A percentile compares a stretch with the other conserved stretches of the same genome.
These are phyloP conservation scores for Aspergillus bertholletiae DNA, from an alignment of 495 filamentous ascomycete species.

Conservation along the genomic window DNA sequence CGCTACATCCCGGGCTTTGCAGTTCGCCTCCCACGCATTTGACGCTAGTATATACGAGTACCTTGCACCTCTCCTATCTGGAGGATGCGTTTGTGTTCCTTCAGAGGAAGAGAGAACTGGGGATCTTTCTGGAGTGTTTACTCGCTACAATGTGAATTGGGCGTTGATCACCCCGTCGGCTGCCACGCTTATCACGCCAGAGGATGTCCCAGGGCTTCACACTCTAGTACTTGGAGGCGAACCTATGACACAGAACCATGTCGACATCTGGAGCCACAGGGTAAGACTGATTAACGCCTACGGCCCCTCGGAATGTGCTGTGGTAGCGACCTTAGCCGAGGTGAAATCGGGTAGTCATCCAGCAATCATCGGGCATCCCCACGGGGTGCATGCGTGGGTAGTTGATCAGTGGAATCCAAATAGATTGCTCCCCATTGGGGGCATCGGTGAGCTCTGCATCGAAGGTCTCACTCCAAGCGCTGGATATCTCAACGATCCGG, in stretches of 20 bases:
- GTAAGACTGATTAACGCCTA: conserved; percentile 2
- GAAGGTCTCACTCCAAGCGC: background rate
- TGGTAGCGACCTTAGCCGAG: no score
- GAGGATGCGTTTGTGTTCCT: conserved; percentile 56
- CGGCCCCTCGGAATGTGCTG: background rate
- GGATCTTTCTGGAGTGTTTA: conserved; percentile 27
- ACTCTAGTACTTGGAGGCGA: conserved; percentile 26
- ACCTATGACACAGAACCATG: conserved; percentile 6
- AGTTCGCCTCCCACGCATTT: conserved; percentile 58
- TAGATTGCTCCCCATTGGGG: background rate
- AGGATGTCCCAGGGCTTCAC: conserved; percentile 16
- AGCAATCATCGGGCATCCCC: no score
- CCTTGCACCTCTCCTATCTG: conserved; percentile 52
- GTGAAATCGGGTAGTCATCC: no score
- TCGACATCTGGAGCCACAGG: background rate
- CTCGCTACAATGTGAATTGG: conserved; percentile 19
- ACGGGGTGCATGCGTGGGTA: background rate
- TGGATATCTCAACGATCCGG: background rate
- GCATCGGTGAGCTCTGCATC: background rate
- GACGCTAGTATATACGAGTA: conserved; percentile 57
- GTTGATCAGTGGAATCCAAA: background rate
- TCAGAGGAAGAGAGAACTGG: conserved; percentile 38
- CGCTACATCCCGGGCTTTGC: conserved; percentile 40
- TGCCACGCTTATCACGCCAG: conserved; percentile 15
- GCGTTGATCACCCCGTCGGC: conserved; percentile 28